Conservation (phyloP, 192 early-diverging fungal genomes). For the Coemansia sp. region DNA sequence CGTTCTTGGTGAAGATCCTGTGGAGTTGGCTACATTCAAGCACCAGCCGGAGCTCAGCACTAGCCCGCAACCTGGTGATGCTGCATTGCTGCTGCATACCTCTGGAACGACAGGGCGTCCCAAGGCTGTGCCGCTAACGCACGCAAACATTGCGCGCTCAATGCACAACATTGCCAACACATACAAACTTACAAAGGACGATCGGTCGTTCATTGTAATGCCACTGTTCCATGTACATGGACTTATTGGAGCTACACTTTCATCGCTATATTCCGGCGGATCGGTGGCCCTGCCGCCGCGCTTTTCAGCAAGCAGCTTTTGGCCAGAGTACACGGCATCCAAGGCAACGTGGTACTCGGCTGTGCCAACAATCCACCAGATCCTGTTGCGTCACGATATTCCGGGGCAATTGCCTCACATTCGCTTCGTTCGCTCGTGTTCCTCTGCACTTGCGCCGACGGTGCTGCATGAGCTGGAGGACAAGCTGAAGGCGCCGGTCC, state of each 20-base stretch:
- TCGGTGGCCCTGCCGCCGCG: conserved; percentile 67
- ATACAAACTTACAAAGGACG: conserved; percentile 59
- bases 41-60: neutral
- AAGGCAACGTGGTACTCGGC: conserved; percentile 71
- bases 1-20: conserved; percentile 21
- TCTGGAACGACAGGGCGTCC: conserved; percentile 78
- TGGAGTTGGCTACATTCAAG: conserved; percentile 17
- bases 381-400: conserved; percentile 58
- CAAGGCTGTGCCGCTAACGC: conserved; percentile 81
- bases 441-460: conserved; percentile 69
- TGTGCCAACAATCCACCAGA: conserved; percentile 87
- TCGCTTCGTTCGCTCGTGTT: conserved; percentile 81
- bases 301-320: conserved; percentile 73
- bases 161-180: conserved; percentile 75
- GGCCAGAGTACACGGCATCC: conserved; percentile 67
- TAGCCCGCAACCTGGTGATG: conserved; percentile 55
- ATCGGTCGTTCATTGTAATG: conserved; percentile 77
- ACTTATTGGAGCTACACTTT: conserved; percentile 70
- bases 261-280: conserved; percentile 70
- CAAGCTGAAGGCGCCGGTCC: conserved; percentile 66
- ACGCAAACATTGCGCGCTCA: conserved; percentile 69
- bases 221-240: conserved; percentile 88
- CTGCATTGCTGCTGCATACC: conserved; percentile 77
- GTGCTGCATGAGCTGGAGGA: conserved; percentile 67
- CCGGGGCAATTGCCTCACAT: conserved; percentile 50